Base-by-base conservation (phyloP, 169 alveolate genomes). In the Theileria orientalis region DNA sequence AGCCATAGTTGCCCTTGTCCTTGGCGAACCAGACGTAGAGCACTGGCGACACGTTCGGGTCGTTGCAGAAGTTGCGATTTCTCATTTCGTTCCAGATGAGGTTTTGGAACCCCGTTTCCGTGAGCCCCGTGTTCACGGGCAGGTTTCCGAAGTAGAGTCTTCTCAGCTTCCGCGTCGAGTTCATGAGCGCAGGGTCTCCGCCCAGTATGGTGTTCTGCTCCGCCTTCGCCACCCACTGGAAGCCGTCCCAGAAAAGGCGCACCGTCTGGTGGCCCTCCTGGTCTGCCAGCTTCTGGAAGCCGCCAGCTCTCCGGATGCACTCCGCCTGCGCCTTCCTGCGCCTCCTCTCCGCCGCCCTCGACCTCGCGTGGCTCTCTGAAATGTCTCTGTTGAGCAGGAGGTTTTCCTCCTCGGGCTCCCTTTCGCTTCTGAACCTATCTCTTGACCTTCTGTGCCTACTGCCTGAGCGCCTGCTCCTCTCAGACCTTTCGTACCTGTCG, bases 211-310 rank as follows among this genome's bases (percentile, higher is more conserved):
- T 77, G 7, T 77, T 82, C 78, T 51, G 96, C 73, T 75, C 94
- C 1, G 96, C 92, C 76, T 94, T 93, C 11, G 97, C 97, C 32
- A 94, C 97, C 97, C 97, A 94, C 83, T 94, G 97, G 72, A 94
- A 94, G 1, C 97, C 97, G 69, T 94, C 97, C 95, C 96, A 94
- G 76, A 94, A 94, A 16, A 94, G 95, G 23, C 94, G 87, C 19
- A 93, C 94, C 3, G 97, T 92, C 63, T 94, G 95, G 44, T 94
- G 94, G 0, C 97, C 97, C 46, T 93, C 97, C 47, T 91, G 90
- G 57, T 94, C 96, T 14, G 97, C 97, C 52, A 94, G 74, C 62
- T 86, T 92, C 69, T 94, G 92, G 75, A 91, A 94, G 1, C 97
- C 97, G 27, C 97, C 97, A 19, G 97, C 96, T 52, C 87, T 78